Percentiles rank a stretch among this genome's conserved stretches.
These are phyloP conservation scores for Zasmidium cellare DNA, from an alignment of 2,329 filamentous ascomycete genomes.

Conservation along the genomic window DNA sequence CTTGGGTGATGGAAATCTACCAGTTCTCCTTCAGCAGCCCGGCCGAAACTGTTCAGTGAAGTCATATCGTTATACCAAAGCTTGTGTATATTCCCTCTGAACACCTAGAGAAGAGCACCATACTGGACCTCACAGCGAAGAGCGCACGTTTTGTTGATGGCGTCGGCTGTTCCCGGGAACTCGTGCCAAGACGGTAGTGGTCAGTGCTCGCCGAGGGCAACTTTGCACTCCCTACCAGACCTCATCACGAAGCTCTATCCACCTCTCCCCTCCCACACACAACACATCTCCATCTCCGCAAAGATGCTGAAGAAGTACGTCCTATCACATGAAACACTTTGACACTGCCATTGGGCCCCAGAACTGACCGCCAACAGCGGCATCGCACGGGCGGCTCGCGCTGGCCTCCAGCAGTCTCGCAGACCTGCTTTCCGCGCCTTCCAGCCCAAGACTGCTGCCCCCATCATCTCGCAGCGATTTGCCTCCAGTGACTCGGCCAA, in stretches of 20 bases:
- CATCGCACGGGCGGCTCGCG: slow-evolving; percentile 65
- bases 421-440: slow-evolving; percentile 43
- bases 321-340: slow-evolving; percentile 23
- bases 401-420: slow-evolving; percentile 58
- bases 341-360: slow-evolving; percentile 37
- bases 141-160: too few relatives aligned
- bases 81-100: too few relatives aligned
- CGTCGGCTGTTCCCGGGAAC: too few relatives aligned
- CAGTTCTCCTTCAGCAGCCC: too few relatives aligned
- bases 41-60: too few relatives aligned
- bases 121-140: too few relatives aligned
- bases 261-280: slow-evolving; percentile 8
- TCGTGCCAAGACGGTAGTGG: too few relatives aligned
- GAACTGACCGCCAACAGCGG: slow-evolving; percentile 52
- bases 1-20: too few relatives aligned
- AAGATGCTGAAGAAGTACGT: slow-evolving; percentile 84
- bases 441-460: slow-evolving; percentile 58
- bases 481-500: slow-evolving; percentile 59
- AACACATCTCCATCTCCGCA: slow-evolving; percentile 55
- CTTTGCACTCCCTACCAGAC: too few relatives aligned
- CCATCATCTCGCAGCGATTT: slow-evolving; percentile 61
- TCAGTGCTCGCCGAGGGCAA: too few relatives aligned
- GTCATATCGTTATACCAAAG: too few relatives aligned
- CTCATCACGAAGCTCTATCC: not conserved
- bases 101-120: too few relatives aligned